Evolutionary conservation across 192 early-diverging fungal species (phyloP).

Genomic region (Ambispora gerdemannii): DNA sequence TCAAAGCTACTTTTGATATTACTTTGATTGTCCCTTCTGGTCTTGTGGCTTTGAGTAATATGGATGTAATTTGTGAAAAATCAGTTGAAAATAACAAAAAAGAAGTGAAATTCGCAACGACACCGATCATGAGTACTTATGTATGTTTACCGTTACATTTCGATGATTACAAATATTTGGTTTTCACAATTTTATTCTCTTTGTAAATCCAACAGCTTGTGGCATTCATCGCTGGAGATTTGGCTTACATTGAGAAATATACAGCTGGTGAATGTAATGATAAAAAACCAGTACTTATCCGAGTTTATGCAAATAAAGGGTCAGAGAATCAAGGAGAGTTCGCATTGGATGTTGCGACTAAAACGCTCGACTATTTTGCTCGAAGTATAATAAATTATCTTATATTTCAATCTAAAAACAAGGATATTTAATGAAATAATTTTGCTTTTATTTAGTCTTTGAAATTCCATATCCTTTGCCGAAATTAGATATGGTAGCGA

Average conservation of each 20-base stretch:
- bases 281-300: conserved; percentile 69
- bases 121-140: conserved; percentile 95
- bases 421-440: conserved; percentile 1
- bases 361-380: conserved; percentile 68
- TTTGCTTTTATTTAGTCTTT: conserved; percentile 77
- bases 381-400: background rate
- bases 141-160: conserved; percentile 42
- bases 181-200: background rate
- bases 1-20: conserved; percentile 94
- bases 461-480: conserved; percentile 88
- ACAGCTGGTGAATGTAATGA: conserved; percentile 66
- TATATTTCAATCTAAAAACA: background rate
- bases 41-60: conserved; percentile 88
- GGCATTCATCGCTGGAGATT: conserved; percentile 89
- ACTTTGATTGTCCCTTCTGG: conserved; percentile 74
- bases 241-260: conserved; percentile 84
- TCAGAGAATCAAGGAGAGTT: conserved; percentile 77
- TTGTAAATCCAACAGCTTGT: conserved; percentile 49
- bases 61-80: conserved; percentile 74
- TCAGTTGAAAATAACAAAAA: conserved; percentile 58
- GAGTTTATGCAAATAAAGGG: conserved; percentile 84
- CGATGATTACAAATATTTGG: background rate
- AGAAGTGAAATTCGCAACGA: conserved; percentile 83
- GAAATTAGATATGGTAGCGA: conserved; percentile 85
- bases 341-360: conserved; percentile 72